Evolutionary conservation across 164 flowering plant species (phyloP).

Genomic region (Magnolia officinalis): DNA sequence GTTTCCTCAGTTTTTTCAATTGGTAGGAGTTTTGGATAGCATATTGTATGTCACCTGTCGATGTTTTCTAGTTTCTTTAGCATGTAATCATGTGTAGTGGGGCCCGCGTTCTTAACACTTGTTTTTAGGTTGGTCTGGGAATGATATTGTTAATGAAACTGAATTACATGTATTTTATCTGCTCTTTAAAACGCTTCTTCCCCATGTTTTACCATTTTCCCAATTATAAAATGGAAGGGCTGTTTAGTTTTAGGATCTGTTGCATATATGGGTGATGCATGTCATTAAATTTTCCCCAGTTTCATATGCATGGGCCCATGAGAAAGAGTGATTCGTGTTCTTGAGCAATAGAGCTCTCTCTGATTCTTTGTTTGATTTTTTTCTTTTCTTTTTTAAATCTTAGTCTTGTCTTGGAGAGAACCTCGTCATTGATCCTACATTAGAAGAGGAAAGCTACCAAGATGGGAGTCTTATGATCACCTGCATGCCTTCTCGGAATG

Average conservation of each 20-base stretch:
- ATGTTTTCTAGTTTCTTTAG: too few species aligned
- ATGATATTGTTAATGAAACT: too few species aligned
- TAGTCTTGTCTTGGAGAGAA: slow-evolving; percentile 74
- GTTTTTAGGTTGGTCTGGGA: too few species aligned
- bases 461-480: slow-evolving; percentile 88
- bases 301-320: neutral
- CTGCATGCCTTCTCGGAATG: slow-evolving; percentile 89
- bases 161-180: too few species aligned
- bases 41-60: too few species aligned
- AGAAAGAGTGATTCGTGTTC: neutral
- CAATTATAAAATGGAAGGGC: neutral
- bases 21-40: too few species aligned
- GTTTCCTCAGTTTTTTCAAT: too few species aligned
- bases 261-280: neutral
- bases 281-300: neutral
- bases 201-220: too few species aligned
- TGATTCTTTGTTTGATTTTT: neutral
- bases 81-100: too few species aligned
- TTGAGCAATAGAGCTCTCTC: neutral
- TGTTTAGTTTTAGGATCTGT: neutral
- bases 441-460: slow-evolving; percentile 83
- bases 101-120: too few species aligned
- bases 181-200: too few species aligned
- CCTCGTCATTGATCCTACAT: slow-evolving; percentile 78
- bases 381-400: neutral